Evolutionary conservation across 75 land plant genomes (phyloP).

Genomic region (Cupressus sempervirens): DNA sequence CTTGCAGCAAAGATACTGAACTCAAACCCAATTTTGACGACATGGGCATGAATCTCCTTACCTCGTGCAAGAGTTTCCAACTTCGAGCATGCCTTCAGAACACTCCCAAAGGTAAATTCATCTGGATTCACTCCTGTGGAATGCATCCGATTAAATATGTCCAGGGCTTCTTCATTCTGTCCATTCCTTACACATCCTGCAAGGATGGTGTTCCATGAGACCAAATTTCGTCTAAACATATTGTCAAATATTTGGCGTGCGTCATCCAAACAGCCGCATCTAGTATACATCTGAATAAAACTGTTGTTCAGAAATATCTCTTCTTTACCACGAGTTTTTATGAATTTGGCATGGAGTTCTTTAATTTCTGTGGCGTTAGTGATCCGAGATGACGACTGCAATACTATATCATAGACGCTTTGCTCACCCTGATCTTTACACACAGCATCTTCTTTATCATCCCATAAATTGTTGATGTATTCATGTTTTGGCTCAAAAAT

Average conservation of each 20-base stretch:
- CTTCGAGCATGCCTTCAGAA: slow-evolving; percentile 6
- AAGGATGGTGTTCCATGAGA: slow-evolving; percentile 61
- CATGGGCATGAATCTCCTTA: slow-evolving; percentile 36
- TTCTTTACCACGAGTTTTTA: slow-evolving; percentile 19
- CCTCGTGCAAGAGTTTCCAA: slow-evolving; percentile 26
- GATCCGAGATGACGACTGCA: neutral
- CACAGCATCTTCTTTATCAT: neutral
- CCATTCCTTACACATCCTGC: slow-evolving; percentile 36
- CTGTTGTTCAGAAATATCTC: slow-evolving; percentile 33
- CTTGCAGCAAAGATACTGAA: slow-evolving; percentile 36
- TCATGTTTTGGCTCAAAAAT: neutral
- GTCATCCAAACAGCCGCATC: slow-evolving; percentile 37
- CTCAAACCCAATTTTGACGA: slow-evolving; percentile 44
- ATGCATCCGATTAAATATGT: slow-evolving; percentile 27
- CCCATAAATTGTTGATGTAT: neutral
- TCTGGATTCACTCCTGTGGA: slow-evolving; percentile 25
- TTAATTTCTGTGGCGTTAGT: slow-evolving; percentile 13
- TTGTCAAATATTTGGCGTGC: slow-evolving; percentile 36
- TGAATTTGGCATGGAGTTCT: slow-evolving; percentile 33
- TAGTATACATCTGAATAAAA: slow-evolving; percentile 53
- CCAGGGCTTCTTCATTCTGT: slow-evolving; percentile 15
- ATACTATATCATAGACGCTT: neutral
- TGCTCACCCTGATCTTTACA: neutral
- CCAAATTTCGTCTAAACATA: slow-evolving; percentile 24
- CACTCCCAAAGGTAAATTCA: slow-evolving; percentile 43